phyloP scores from a whole-genome alignment of 495 filamentous ascomycete genomes.

The Chaetomium tenue region DNA sequence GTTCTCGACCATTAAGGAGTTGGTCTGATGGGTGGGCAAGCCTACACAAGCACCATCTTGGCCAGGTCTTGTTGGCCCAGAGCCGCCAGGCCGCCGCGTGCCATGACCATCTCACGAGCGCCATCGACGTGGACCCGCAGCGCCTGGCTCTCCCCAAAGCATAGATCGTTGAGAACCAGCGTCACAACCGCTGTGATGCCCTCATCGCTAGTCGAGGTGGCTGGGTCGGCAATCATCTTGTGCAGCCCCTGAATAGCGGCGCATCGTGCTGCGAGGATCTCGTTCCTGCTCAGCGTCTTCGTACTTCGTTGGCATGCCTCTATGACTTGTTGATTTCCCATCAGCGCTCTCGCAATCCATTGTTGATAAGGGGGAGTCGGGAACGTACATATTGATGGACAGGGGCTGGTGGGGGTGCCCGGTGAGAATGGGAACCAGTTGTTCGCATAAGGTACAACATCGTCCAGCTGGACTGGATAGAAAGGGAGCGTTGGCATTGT shows the following conservation, averaged over 20 bases:
- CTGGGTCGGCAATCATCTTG: not conserved
- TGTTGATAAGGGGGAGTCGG: not conserved
- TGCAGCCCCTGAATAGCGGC: conserved; percentile 13
- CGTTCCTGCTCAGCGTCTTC: not conserved
- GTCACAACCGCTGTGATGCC: conserved; percentile 13
- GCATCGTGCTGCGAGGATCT: conserved; percentile 4
- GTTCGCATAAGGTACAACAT: not conserved
- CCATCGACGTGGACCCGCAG: conserved; percentile 16
- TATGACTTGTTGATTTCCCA: conserved; percentile 7
- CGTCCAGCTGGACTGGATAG: not conserved
- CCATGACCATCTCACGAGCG: conserved; percentile 9
- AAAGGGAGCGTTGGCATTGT: not conserved
- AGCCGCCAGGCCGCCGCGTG: conserved; percentile 7
- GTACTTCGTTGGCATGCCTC: conserved; percentile 12
- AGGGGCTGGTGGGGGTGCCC: no score
- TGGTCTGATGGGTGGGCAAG: no score
- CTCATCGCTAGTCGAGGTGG: conserved; percentile 9
- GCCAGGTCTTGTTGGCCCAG: conserved; percentile 1
- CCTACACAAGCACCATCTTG: conserved; percentile 24
- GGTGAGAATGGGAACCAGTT: not conserved
- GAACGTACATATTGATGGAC: conserved; percentile 1
- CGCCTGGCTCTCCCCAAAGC: conserved; percentile 15
- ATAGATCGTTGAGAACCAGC: conserved; percentile 20
- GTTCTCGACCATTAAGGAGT: no score
- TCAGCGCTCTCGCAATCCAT: not conserved